Percentiles rank a stretch among this genome's conserved stretches.
phyloP scores from a whole-genome alignment of 1,139 yeast species.

The Geotrichum bryndzae region DNA sequence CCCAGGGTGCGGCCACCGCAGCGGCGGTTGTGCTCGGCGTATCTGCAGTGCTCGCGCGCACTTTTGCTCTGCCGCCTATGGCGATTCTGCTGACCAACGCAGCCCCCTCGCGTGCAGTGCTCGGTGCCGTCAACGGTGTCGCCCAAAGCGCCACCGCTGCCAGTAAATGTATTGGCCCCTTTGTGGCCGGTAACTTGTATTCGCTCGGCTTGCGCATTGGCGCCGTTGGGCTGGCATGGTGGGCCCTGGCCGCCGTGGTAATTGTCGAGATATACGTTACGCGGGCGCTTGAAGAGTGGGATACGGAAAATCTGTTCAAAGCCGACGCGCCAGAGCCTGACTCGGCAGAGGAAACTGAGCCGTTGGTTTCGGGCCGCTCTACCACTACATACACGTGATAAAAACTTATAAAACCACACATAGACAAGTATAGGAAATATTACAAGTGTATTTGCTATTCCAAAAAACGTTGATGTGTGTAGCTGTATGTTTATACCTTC shows the following conservation, averaged over 20 bases:
- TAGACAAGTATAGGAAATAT: background rate
- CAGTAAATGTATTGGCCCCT: constrained; percentile 54
- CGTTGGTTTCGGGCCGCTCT: background rate
- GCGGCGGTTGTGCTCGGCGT: constrained; percentile 28
- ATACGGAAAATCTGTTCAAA: background rate
- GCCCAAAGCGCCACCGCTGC: constrained; percentile 41
- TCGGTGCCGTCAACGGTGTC: constrained; percentile 32
- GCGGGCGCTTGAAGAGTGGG: constrained; percentile 28
- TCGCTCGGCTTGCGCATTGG: constrained; percentile 42
- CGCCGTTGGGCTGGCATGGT: constrained; percentile 51
- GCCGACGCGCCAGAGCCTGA: background rate
- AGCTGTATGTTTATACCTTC: background rate
- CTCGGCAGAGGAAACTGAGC: background rate
- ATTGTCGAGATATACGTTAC: constrained; percentile 25
- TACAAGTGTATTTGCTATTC: background rate
- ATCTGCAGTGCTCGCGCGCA: constrained; percentile 25
- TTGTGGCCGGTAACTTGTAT: constrained; percentile 48
- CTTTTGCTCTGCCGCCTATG: constrained; percentile 33
- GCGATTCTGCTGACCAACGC: constrained; percentile 31
- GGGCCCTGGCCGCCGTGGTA: constrained; percentile 37
- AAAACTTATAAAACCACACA: too few species aligned
- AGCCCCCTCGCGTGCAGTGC: constrained; percentile 23
- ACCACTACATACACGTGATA: background rate
- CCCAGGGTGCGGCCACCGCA: constrained; percentile 18
- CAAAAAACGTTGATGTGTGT: background rate